Base-by-base conservation (phyloP, 2,329 filamentous ascomycete species). In the Ascocoryne sarcoides region DNA sequence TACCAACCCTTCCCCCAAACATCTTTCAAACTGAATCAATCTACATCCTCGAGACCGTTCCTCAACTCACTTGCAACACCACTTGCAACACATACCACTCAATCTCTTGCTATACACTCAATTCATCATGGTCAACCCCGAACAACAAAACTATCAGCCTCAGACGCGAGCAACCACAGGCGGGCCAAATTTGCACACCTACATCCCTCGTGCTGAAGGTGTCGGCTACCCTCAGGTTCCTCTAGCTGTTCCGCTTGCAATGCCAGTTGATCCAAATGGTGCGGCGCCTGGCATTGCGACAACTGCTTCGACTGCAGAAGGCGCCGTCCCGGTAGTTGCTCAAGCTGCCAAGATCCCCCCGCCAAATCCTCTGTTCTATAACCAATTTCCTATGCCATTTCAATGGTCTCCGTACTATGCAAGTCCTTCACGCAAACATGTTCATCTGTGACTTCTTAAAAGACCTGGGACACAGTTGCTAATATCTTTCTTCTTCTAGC, bases 121-220 rank as follows among this genome's bases (percentile, higher is more conserved):
- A n/a, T 55, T 50, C n/a, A 68, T 64, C 47, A 43, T 44, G 36
- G 62, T 65, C 31, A 57, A 20, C 54, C 53, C 35, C 20, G 14
- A 39, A n/a, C 69, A 69, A 39, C 55, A 71, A 36, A 68, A 73
- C 55, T 78, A 72, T 51, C 71, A 78, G 52, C 76, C 75, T 1
- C 74, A 71, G 19, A 71, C 75, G 12, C 72, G 73, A 3, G 71
- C 76, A 49, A 76, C 73, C 12, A 70, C 69, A 32, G 65, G 68
- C 54, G 76, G 75, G 3, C 68, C 72, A 2, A 71, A 72, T 42
- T 53, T 65, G 19, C 73, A 79, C 47, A 65, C 67, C 15, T 26
- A 26, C 23, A 12, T 26, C 12, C 23, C 23, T 26, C 23, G 23
- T 12, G 7, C 23, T 26, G 23, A 26, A 7, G 23, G 23, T 26